Conservation (phyloP, 2,329 filamentous ascomycete genomes). For the Pseudocercospora fijiensis region DNA sequence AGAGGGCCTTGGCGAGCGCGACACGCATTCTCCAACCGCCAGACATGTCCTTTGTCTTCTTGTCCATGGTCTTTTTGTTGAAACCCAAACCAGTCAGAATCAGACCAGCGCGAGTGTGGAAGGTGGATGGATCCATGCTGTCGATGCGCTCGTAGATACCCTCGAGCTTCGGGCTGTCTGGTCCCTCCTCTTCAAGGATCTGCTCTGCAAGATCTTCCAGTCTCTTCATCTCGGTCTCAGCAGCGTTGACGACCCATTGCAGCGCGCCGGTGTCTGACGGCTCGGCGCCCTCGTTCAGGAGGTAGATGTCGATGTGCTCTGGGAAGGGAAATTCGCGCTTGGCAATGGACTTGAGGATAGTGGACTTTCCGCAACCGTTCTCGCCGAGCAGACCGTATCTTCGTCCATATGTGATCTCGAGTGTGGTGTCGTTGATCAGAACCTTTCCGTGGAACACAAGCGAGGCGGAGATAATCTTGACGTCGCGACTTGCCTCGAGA, state of each 20-base stretch:
- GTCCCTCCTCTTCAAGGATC: constrained; percentile 86
- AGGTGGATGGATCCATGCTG: constrained; percentile 97
- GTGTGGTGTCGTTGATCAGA: constrained; percentile 86
- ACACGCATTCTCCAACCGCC: constrained; percentile 99
- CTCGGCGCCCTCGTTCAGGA: constrained; percentile 94
- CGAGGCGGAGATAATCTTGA: constrained; percentile 92
- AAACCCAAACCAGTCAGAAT: constrained; percentile 98
- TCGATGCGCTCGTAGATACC: constrained; percentile 99
- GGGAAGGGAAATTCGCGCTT: constrained; percentile 94
- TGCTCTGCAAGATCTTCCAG: constrained; percentile 87
- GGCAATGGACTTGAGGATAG: constrained; percentile 91
- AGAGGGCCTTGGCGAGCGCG: constrained; percentile 92
- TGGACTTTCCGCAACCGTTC: constrained; percentile 99
- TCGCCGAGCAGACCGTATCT: constrained; percentile 94
- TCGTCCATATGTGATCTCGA: constrained; percentile 90
- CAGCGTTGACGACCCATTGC: constrained; percentile 95
- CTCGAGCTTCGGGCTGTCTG: constrained; percentile 84
- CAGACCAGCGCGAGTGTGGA: constrained; percentile 89
- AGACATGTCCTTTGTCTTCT: constrained; percentile 99
- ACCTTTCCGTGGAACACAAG: constrained; percentile 98
- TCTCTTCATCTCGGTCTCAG: constrained; percentile 85
- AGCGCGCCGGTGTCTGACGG: constrained; percentile 84
- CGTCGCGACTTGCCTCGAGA: constrained; percentile 79
- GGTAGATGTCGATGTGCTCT: constrained; percentile 95
- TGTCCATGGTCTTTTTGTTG: constrained; percentile 96